phyloP scores from a whole-genome alignment of 305 asterid genomes.

The Rubia tinctorum region DNA sequence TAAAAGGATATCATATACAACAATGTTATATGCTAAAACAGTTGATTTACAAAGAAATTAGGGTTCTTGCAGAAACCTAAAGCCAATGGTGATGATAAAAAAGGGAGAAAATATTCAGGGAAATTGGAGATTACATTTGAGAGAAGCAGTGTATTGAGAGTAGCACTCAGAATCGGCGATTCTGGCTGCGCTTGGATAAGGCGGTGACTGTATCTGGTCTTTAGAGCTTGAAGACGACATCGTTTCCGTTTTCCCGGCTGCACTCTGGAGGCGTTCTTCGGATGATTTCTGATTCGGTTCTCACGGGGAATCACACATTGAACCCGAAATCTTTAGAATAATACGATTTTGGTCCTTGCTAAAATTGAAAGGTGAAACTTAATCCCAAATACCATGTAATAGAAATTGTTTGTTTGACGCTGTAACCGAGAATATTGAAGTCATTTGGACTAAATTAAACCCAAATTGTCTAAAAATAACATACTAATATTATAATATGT shows the following conservation, averaged over 20 bases:
- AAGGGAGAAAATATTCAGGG: neutral
- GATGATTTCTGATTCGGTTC: neutral
- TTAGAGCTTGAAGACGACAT: conserved; percentile 61
- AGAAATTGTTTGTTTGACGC: too few relatives aligned
- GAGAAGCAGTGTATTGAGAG: conserved; percentile 81
- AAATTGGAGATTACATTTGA: conserved; percentile 53
- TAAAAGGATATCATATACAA: neutral
- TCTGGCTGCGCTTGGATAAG: conserved; percentile 74
- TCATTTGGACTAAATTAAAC: too few relatives aligned
- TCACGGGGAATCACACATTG: neutral
- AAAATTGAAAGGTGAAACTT: too few relatives aligned
- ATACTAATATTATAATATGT: too few relatives aligned
- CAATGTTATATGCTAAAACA: neutral
- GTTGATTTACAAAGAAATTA: neutral
- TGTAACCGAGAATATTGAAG: too few relatives aligned
- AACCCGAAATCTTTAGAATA: neutral
- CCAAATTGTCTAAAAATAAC: too few relatives aligned
- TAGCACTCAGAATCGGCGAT: conserved; percentile 80
- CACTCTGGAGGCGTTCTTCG: neutral
- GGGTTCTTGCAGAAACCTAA: neutral
- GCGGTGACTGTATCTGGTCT: conserved; percentile 33
- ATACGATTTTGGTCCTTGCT: neutral
- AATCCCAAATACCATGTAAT: too few relatives aligned
- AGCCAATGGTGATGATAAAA: neutral
- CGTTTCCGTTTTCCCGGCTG: neutral